Conservation (phyloP, 306 rosid genomes). For the Ochetophila trinervis region DNA sequence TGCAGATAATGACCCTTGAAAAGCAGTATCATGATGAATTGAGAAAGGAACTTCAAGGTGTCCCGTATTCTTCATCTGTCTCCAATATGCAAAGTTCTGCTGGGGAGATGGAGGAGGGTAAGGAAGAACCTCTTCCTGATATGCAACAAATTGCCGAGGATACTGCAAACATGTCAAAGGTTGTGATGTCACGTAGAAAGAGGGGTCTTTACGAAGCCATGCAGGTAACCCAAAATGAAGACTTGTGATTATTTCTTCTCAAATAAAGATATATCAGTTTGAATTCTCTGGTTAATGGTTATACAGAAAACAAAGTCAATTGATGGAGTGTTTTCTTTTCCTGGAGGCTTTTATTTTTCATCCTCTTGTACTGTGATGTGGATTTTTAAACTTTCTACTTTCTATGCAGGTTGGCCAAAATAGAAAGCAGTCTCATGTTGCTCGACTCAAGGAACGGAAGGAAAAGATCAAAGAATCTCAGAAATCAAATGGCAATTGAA, state of each 20-base stretch:
- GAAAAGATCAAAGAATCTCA: slow-evolving; percentile 52
- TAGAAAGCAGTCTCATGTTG: slow-evolving; percentile 46
- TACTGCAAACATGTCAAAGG: slow-evolving; percentile 32
- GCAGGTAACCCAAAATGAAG: slow-evolving; percentile 37
- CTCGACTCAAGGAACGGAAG: slow-evolving; percentile 54
- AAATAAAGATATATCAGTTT: background rate
- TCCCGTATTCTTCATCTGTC: slow-evolving; percentile 27
- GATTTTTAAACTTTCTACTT: background rate
- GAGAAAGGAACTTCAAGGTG: slow-evolving; percentile 67
- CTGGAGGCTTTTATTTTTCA: background rate
- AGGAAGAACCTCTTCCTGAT: slow-evolving; percentile 43
- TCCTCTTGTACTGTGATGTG: background rate
- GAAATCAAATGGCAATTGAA: slow-evolving; percentile 28
- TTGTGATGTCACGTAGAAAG: slow-evolving; percentile 53
- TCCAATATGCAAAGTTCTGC: slow-evolving; percentile 39
- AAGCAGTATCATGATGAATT: slow-evolving; percentile 74
- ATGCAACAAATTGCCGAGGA: slow-evolving; percentile 38
- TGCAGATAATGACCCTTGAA: slow-evolving; percentile 72
- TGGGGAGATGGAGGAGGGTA: slow-evolving; percentile 26
- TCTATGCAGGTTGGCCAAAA: slow-evolving; percentile 52
- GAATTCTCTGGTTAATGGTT: background rate
- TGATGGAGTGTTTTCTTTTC: background rate
- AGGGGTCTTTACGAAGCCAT: slow-evolving; percentile 59
- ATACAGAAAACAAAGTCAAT: background rate
- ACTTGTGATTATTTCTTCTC: background rate